A percentile compares a stretch with the other conserved stretches of the same genome.
Evolutionary conservation across 768 basidiomycete genomes (phyloP).

Genomic region (Collybia sp.): DNA sequence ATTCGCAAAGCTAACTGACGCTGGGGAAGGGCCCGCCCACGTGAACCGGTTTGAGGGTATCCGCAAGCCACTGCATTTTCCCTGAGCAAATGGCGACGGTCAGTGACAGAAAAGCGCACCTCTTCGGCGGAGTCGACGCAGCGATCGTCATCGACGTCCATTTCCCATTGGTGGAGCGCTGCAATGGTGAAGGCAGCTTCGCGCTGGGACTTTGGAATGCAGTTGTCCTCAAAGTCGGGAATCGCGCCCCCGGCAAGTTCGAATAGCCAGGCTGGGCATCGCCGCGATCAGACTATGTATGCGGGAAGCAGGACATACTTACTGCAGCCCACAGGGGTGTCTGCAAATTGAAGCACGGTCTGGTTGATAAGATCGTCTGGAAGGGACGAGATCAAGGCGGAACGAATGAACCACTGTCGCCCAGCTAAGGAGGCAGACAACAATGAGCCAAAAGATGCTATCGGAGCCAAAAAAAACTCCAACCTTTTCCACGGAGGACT

Average conservation of each 20-base stretch:
- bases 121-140: slow-evolving; percentile 83
- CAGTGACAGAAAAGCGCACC: slow-evolving; percentile 28
- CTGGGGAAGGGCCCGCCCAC: slow-evolving; percentile 82
- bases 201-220: slow-evolving; percentile 74
- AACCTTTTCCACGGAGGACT: slow-evolving; percentile 80
- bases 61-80: slow-evolving; percentile 65
- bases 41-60: slow-evolving; percentile 65
- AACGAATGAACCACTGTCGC: slow-evolving; percentile 89
- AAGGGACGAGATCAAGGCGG: slow-evolving; percentile 75
- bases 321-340: slow-evolving; percentile 92
- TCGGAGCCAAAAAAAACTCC: slow-evolving; percentile 11
- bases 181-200: slow-evolving; percentile 82
- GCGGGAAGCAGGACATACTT: slow-evolving; percentile 25
- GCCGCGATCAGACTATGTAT: neutral
- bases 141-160: slow-evolving; percentile 73
- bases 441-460: neutral
- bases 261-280: slow-evolving; percentile 79
- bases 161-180: slow-evolving; percentile 91
- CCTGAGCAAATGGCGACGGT: no score
- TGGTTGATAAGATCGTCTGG: slow-evolving; percentile 84
- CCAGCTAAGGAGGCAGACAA: slow-evolving; percentile 42
- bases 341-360: slow-evolving; percentile 76
- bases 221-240: slow-evolving; percentile 65
- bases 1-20: slow-evolving; percentile 29
- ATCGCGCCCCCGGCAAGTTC: slow-evolving; percentile 85